These are phyloP conservation scores for Pyrenophora teres DNA, from an alignment of 2,329 filamentous ascomycete genomes.

Conservation along the genomic window DNA sequence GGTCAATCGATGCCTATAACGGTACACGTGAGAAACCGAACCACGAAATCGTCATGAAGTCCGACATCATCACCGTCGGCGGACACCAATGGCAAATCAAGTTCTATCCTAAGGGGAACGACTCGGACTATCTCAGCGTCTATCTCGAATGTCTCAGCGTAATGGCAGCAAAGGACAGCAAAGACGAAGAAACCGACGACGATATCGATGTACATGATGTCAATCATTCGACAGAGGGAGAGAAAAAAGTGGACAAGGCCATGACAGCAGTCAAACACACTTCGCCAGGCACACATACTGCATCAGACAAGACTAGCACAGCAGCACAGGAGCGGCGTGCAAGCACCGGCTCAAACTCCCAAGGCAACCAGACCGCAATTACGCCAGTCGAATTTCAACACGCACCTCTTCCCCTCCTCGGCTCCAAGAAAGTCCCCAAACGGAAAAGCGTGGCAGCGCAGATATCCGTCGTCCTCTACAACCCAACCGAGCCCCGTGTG, in stretches of 20 bases:
- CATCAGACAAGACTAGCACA: not conserved
- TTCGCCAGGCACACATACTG: not conserved
- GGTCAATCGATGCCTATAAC: constrained; percentile 63
- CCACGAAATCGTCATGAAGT: constrained; percentile 62
- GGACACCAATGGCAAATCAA: constrained; percentile 69
- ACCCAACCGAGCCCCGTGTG: constrained; percentile 65
- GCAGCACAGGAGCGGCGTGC: constrained; percentile 1
- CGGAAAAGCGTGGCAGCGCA: constrained; percentile 60
- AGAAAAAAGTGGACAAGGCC: not conserved
- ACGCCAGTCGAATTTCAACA: constrained; percentile 32
- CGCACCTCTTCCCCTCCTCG: constrained; percentile 45
- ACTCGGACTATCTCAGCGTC: constrained; percentile 61
- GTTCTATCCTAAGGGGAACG: constrained; percentile 66
- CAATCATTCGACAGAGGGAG: not conserved
- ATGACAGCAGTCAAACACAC: not conserved
- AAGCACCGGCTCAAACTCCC: constrained; percentile 3
- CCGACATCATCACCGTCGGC: constrained; percentile 60
- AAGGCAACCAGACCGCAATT: not conserved
- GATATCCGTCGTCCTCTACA: constrained; percentile 66
- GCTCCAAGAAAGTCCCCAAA: constrained; percentile 42
- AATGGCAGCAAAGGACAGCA: constrained; percentile 19
- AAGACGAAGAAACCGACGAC: constrained; percentile 4
- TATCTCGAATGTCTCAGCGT: constrained; percentile 66
- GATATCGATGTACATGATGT: not conserved
- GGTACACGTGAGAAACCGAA: constrained; percentile 66